Base-by-base conservation (phyloP, 768 basidiomycete genomes). In the Mycena venus region DNA sequence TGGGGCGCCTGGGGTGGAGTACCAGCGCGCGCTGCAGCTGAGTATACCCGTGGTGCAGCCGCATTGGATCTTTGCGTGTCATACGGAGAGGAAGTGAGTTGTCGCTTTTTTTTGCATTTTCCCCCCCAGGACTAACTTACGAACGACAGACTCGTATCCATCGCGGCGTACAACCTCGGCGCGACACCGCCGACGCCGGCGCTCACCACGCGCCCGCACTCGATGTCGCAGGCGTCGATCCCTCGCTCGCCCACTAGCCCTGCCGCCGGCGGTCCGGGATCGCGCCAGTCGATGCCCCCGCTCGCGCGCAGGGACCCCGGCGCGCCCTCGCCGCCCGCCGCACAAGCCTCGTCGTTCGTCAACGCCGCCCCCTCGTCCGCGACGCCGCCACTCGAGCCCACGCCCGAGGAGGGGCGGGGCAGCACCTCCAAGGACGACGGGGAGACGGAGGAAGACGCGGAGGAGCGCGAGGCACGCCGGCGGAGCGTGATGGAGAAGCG, bases 11-110 rank as follows among this genome's bases (percentile, higher is more conserved):
- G 94, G 94, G 0, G 92, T 95, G 9, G 95, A 97, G 78, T 99
- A 99, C 81, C 96, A 99, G 80, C 91, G 96, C n/a, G 98, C 98
- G 4, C 84, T 97, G 68, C 96, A 97, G 83, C 87, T 97, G 55
- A 97, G 95, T 70, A 96, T 99, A 70, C 98, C 98, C 0, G 92
- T 99, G 62, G 96, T 99, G 2, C 94, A 96, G 74, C 98, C 98
- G 2, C 93, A 95, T 56, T 99, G 98, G 98, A 89, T 99, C 76
- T 82, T 99, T 36, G 96, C 98, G 0, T 99, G 98, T 80, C 90
- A 93, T 62, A 82, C 90, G 0, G 95, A 98, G 80, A 93, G 93
- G 80, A 95, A 93, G 96, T 96, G 75, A 74, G 92, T 73, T 64
- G 49, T 11, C 27, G 60, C 23, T 42, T 23, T 47, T 36, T 5